phyloP scores from a whole-genome alignment of 495 filamentous ascomycete species.

The Penicillium desertorum region DNA sequence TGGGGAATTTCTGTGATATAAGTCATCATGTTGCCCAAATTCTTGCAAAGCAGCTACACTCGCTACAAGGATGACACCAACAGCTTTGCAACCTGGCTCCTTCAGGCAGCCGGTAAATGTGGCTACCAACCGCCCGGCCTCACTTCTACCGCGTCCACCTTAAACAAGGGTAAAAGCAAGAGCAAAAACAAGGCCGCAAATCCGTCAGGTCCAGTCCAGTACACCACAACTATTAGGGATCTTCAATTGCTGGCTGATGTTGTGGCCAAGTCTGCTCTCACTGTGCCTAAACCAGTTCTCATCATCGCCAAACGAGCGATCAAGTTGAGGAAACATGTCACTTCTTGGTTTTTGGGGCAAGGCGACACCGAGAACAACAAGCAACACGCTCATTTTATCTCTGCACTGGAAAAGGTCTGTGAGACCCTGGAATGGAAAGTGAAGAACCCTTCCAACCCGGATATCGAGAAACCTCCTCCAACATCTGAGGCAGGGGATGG shows the following conservation, averaged over 20 bases:
- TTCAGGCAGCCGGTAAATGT: conserved; percentile 42
- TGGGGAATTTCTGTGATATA: background rate
- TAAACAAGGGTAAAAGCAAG: conserved; percentile 23
- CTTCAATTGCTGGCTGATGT: conserved; percentile 32
- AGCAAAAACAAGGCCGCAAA: conserved; percentile 20
- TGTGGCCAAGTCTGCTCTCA: conserved; percentile 26
- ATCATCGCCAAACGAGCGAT: conserved; percentile 31
- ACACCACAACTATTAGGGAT: conserved; percentile 26
- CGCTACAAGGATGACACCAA: conserved; percentile 53
- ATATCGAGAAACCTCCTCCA: no score
- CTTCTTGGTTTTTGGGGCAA: conserved; percentile 32
- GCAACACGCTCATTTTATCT: conserved; percentile 32
- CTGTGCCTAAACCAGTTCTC: conserved; percentile 28
- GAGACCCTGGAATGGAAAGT: conserved; percentile 31
- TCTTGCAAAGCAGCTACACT: conserved; percentile 41
- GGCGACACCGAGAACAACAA: conserved; percentile 23
- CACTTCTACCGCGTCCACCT: conserved; percentile 14
- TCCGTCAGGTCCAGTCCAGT: conserved; percentile 20
- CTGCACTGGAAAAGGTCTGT: conserved; percentile 29
- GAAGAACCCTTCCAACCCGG: conserved; percentile 19
- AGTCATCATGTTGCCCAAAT: conserved; percentile 29
- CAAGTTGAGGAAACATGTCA: conserved; percentile 32
- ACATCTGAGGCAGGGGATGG: conserved; percentile 15
- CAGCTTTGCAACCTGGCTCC: conserved; percentile 50
- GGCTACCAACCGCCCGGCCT: conserved; percentile 28